Evolutionary conservation across 2,329 filamentous ascomycete species (phyloP).

Genomic region (Cryphonectria parasitica): DNA sequence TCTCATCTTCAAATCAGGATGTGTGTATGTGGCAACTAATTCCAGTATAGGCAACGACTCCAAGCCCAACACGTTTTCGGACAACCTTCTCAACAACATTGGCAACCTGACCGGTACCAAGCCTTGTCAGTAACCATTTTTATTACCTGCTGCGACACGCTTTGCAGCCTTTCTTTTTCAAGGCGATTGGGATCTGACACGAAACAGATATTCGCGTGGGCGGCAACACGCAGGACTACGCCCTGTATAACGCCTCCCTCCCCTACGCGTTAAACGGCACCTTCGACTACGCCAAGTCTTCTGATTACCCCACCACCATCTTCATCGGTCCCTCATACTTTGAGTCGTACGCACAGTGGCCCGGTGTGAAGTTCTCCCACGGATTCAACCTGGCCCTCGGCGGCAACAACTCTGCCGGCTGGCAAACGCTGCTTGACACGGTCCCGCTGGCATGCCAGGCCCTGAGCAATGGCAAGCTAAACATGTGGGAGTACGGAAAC

Average conservation of each 20-base stretch:
- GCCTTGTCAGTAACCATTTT: slow-evolving; percentile 33
- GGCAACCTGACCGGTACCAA: slow-evolving; percentile 57
- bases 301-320: slow-evolving; percentile 64
- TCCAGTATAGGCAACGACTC: slow-evolving; percentile 58
- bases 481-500: slow-evolving; percentile 67
- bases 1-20: neutral
- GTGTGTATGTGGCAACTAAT: slow-evolving; percentile 47
- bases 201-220: slow-evolving; percentile 61
- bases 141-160: neutral
- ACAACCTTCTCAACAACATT: slow-evolving; percentile 62
- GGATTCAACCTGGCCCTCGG: slow-evolving; percentile 64
- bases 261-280: slow-evolving; percentile 56
- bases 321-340: slow-evolving; percentile 65
- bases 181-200: neutral
- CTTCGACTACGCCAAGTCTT: slow-evolving; percentile 51
- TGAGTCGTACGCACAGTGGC: slow-evolving; percentile 63
- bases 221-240: slow-evolving; percentile 70
- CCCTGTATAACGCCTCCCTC: slow-evolving; percentile 60
- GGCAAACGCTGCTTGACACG: slow-evolving; percentile 56
- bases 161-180: neutral
- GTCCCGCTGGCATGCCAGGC: slow-evolving; percentile 62
- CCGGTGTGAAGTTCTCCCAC: slow-evolving; percentile 59
- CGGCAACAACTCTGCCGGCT: slow-evolving; percentile 54
- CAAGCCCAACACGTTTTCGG: slow-evolving; percentile 61
- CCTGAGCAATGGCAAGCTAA: slow-evolving; percentile 53